These are phyloP conservation scores for Lepiota brunneoincarnata DNA, from an alignment of 768 basidiomycete genomes.

Conservation along the genomic window DNA sequence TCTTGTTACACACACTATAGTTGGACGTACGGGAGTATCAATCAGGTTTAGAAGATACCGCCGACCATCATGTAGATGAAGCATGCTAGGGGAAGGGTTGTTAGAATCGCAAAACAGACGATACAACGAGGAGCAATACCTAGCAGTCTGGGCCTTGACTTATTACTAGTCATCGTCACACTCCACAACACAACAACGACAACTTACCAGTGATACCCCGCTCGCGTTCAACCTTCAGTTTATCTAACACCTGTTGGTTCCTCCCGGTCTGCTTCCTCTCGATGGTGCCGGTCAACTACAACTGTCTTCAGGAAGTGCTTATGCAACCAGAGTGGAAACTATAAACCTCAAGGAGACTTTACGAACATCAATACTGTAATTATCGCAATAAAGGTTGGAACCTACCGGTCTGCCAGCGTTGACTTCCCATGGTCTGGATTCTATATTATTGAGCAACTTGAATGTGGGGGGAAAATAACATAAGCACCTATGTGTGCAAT, in stretches of 20 bases:
- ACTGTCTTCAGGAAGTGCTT: slow-evolving; percentile 14
- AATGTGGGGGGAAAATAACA: neutral
- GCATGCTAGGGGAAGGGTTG: slow-evolving; percentile 58
- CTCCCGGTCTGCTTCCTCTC: slow-evolving; percentile 56
- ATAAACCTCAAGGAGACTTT: slow-evolving; percentile 71
- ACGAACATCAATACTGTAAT: slow-evolving; percentile 9
- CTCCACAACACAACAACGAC: neutral
- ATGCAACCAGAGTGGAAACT: neutral
- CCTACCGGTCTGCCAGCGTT: slow-evolving; percentile 83
- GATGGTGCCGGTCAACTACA: slow-evolving; percentile 87
- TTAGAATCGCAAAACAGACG: slow-evolving; percentile 5
- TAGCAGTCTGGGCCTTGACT: slow-evolving; percentile 97
- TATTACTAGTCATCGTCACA: slow-evolving; percentile 8
- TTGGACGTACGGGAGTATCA: slow-evolving; percentile 80
- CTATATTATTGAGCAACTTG: slow-evolving; percentile 4
- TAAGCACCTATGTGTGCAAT: slow-evolving; percentile 87
- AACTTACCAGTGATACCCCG: slow-evolving; percentile 87
- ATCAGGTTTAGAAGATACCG: slow-evolving; percentile 87
- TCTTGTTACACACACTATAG: neutral
- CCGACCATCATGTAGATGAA: slow-evolving; percentile 54
- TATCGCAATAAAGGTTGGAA: slow-evolving; percentile 13
- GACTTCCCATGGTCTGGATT: slow-evolving; percentile 89
- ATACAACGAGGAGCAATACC: slow-evolving; percentile 35
- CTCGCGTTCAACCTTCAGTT: slow-evolving; percentile 95
- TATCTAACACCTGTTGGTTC: slow-evolving; percentile 87